These are phyloP conservation scores for Babesia caballi DNA, from an alignment of 169 alveolate genomes.

Conservation along the genomic window DNA sequence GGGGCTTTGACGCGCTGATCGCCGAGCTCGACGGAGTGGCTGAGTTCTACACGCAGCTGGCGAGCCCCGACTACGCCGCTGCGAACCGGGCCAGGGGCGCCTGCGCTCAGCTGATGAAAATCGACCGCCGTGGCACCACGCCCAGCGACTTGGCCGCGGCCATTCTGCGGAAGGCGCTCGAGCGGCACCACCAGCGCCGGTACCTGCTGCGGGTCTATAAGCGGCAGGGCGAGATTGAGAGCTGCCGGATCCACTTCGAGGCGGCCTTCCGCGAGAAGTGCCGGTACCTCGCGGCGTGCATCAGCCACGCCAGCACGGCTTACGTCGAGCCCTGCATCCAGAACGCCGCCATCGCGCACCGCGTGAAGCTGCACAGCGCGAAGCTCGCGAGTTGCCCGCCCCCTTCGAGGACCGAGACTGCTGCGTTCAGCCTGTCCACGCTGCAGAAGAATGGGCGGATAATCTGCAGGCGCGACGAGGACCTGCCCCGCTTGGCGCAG, in stretches of 20 bases:
- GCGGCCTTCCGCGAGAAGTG: slow-evolving; percentile 36
- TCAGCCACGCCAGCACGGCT: slow-evolving; percentile 41
- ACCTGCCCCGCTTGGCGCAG: background rate
- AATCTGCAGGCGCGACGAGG: background rate
- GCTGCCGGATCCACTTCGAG: slow-evolving; percentile 45
- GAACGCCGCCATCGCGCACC: slow-evolving; percentile 42
- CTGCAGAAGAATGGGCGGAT: background rate
- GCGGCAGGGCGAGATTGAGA: slow-evolving; percentile 70
- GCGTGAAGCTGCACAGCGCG: slow-evolving; percentile 28
- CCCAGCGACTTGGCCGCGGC: slow-evolving; percentile 59
- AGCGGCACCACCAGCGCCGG: slow-evolving; percentile 60
- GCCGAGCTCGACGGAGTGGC: slow-evolving; percentile 31
- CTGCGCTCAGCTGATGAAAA: slow-evolving; percentile 19
- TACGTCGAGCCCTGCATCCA: slow-evolving; percentile 67
- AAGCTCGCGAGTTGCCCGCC: background rate
- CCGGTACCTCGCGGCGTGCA: slow-evolving; percentile 44
- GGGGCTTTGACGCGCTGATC: slow-evolving; percentile 30
- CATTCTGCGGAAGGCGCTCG: slow-evolving; percentile 53
- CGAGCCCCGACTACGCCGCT: slow-evolving; percentile 26
- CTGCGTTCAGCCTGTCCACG: slow-evolving; percentile 1
- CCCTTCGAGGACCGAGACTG: background rate
- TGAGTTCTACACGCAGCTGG: slow-evolving; percentile 11
- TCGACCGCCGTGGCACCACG: slow-evolving; percentile 35
- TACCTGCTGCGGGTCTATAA: slow-evolving; percentile 63
- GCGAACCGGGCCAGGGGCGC: slow-evolving; percentile 45